These are phyloP conservation scores for Ambrosia trifida DNA, from an alignment of 129 eudicot species.

Conservation along the genomic window DNA sequence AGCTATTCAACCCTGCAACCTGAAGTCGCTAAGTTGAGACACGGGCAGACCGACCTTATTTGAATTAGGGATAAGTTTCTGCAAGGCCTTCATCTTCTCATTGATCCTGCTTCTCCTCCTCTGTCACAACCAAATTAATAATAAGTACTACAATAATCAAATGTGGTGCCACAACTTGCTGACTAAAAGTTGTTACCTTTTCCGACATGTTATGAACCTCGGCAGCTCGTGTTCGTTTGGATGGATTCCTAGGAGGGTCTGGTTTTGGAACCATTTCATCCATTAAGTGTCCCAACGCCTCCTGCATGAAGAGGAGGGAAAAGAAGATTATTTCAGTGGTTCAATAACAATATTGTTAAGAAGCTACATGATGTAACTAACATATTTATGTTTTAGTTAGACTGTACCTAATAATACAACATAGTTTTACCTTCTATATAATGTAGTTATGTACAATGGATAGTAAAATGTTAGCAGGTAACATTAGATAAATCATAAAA, in stretches of 20 bases:
- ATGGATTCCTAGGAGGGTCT: constrained; percentile 44
- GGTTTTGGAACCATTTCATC: constrained; percentile 51
- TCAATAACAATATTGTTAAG: background rate
- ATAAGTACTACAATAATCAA: background rate
- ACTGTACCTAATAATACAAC: too few relatives aligned
- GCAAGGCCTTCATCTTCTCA: constrained; percentile 95
- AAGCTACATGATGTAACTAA: too few relatives aligned
- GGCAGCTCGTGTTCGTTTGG: constrained; percentile 85
- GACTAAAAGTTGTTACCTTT: constrained; percentile 48
- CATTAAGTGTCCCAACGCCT: constrained; percentile 52
- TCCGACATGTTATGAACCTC: constrained; percentile 94
- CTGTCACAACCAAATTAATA: constrained; percentile 34
- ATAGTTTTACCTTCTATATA: too few relatives aligned
- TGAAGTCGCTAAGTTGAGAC: background rate
- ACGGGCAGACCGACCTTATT: constrained; percentile 58
- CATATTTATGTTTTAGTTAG: too few relatives aligned
- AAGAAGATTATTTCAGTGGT: background rate
- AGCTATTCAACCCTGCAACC: too few relatives aligned
- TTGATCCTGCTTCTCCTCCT: constrained; percentile 96
- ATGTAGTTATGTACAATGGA: too few relatives aligned
- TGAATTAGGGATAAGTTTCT: constrained; percentile 88
- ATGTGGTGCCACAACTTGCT: background rate
- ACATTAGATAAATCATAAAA: too few relatives aligned
- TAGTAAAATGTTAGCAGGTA: too few relatives aligned
- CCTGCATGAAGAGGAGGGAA: constrained; percentile 26